Percentiles rank a stretch among this genome's conserved stretches.
Evolutionary conservation across 345 rosid species (phyloP).

Genomic region (Eucalyptus brandiana): DNA sequence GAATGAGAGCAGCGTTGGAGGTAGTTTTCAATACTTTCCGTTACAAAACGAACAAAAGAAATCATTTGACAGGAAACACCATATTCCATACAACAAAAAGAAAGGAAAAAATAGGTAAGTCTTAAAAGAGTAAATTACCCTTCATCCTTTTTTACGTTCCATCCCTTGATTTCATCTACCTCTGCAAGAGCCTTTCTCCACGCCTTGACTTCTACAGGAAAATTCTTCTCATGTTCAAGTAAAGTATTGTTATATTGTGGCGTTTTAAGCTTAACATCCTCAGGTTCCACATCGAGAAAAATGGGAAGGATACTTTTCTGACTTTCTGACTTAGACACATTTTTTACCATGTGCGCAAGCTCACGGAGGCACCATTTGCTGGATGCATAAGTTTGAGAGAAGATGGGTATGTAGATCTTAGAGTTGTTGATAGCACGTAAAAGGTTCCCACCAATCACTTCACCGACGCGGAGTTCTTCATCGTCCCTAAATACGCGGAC

Average conservation of each 20-base stretch:
- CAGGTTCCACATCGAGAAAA: too few relatives aligned
- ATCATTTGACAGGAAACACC: rapidly evolving
- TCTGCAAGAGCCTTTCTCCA: too few relatives aligned
- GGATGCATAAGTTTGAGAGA: too few relatives aligned
- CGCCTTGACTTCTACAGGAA: rapidly evolving
- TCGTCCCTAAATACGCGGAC: too few relatives aligned
- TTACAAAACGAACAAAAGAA: not conserved
- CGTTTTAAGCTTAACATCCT: too few relatives aligned
- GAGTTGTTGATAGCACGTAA: too few relatives aligned
- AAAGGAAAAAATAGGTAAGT: not conserved
- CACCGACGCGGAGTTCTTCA: too few relatives aligned
- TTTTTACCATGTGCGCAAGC: rapidly evolving
- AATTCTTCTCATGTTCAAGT: rapidly evolving
- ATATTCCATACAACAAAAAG: rapidly evolving
- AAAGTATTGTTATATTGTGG: rapidly evolving
- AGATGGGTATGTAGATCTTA: too few relatives aligned
- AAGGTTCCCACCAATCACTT: too few relatives aligned
- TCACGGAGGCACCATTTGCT: too few relatives aligned
- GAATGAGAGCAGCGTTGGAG: not conserved
- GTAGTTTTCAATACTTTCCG: not conserved
- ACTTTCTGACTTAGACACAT: rapidly evolving
- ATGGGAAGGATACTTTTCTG: too few relatives aligned
- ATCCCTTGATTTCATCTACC: too few relatives aligned
- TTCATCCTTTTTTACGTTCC: rapidly evolving
- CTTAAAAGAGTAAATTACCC: not conserved